Percentiles rank a stretch among this genome's conserved stretches.
These are phyloP conservation scores for Stramenopiles sp. DNA, from an alignment of 352 stramenopile species.

Conservation along the genomic window DNA sequence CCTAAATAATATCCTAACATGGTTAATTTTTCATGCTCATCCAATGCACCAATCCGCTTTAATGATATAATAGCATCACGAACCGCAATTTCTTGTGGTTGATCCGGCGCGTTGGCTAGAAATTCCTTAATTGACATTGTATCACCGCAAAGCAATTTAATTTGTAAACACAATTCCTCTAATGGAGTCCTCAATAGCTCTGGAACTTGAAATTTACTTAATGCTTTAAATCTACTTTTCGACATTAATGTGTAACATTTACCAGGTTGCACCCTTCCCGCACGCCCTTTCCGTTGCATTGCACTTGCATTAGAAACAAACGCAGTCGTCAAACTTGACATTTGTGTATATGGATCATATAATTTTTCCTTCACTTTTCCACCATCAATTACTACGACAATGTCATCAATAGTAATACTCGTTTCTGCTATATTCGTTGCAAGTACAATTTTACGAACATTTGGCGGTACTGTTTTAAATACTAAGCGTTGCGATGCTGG, in stretches of 20 bases:
- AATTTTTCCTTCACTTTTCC: conserved; percentile 90
- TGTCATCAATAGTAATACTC: conserved; percentile 81
- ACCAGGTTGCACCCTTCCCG: conserved; percentile 69
- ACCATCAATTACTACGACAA: conserved; percentile 91
- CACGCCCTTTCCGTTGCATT: conserved; percentile 68
- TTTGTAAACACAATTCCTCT: conserved; percentile 87
- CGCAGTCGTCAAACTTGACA: conserved; percentile 35
- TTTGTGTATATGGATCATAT: conserved; percentile 75
- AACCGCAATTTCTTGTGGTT: neutral
- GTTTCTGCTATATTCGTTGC: conserved; percentile 89
- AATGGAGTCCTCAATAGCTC: conserved; percentile 98
- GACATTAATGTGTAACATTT: conserved; percentile 70
- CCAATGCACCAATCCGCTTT: neutral
- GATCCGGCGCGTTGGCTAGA: neutral
- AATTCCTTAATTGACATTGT: neutral
- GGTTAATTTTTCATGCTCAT: conserved; percentile 14
- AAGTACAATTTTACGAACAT: conserved; percentile 73
- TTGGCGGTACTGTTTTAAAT: conserved; percentile 15
- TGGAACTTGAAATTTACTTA: conserved; percentile 73
- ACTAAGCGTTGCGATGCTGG: conserved; percentile 20
- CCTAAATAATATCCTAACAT: conserved; percentile 26
- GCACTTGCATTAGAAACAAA: conserved; percentile 35
- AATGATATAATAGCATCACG: neutral
- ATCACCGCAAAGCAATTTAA: conserved; percentile 23
- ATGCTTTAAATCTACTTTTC: neutral